Evolutionary conservation across 2,329 filamentous ascomycete species (phyloP).

Genomic region (Aspergillus pseudoviridinutans): DNA sequence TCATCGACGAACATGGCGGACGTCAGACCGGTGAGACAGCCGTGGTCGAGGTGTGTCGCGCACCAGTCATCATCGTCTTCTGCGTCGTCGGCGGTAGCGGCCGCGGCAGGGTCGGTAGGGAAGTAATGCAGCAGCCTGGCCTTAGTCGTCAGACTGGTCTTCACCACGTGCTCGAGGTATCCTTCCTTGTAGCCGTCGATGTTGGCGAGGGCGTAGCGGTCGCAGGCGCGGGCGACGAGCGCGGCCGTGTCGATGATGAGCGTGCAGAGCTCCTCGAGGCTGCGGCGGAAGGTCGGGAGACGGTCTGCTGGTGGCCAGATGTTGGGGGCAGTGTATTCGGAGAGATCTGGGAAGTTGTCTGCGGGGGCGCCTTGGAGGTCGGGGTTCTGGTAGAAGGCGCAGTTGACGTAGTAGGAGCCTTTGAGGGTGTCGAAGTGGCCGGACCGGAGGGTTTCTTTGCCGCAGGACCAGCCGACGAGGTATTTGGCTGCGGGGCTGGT

Average conservation of each 20-base stretch:
- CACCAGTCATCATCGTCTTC: constrained; percentile 81
- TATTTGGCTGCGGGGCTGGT: constrained; percentile 51
- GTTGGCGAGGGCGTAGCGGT: constrained; percentile 75
- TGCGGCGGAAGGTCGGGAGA: constrained; percentile 70
- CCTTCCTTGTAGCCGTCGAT: constrained; percentile 71
- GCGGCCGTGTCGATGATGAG: constrained; percentile 87
- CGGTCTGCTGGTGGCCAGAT: constrained; percentile 71
- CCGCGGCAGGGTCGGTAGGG: constrained; percentile 42
- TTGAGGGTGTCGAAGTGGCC: constrained; percentile 61
- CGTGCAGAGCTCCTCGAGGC: constrained; percentile 70
- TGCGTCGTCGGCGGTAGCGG: not conserved
- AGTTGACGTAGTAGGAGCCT: constrained; percentile 63
- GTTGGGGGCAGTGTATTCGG: constrained; percentile 86
- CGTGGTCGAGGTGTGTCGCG: constrained; percentile 72
- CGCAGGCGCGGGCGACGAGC: constrained; percentile 85
- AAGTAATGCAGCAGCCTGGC: constrained; percentile 92
- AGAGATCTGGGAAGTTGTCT: constrained; percentile 53
- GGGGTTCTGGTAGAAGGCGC: constrained; percentile 49
- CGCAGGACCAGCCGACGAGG: constrained; percentile 61
- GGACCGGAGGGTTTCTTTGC: constrained; percentile 60
- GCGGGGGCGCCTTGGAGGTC: constrained; percentile 35
- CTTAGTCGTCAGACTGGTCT: constrained; percentile 82
- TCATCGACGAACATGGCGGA: constrained; percentile 97
- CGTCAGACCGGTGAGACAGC: constrained; percentile 89
- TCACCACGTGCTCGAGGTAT: constrained; percentile 84